phyloP scores from a whole-genome alignment of 305 asterid genomes.

The Fraxinus nigra region DNA sequence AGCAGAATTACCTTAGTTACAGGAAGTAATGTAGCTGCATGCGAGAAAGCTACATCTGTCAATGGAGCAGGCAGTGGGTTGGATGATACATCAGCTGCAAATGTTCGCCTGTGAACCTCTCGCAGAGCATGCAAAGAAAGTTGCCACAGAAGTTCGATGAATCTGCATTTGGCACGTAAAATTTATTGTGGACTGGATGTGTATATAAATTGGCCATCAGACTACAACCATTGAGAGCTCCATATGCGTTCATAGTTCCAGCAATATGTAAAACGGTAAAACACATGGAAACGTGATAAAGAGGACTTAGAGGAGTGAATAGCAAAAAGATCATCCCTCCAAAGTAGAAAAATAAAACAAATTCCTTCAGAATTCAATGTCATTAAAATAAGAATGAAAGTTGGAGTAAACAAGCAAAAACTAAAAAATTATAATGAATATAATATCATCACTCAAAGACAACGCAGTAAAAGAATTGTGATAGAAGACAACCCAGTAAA shows the following conservation, averaged over 20 bases:
- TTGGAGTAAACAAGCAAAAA: not conserved
- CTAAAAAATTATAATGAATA: not conserved
- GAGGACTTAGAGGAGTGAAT: slow-evolving; percentile 9
- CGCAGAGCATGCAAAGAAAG: slow-evolving; percentile 97
- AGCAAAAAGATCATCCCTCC: not conserved
- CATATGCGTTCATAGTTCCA: not conserved
- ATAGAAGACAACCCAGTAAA: not conserved
- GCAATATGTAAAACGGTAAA: not conserved
- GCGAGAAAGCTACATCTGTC: slow-evolving; percentile 98
- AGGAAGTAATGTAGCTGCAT: slow-evolving; percentile 95
- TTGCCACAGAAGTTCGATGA: slow-evolving; percentile 95
- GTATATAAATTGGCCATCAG: not conserved
- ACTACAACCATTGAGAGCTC: not conserved
- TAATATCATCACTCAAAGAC: not conserved
- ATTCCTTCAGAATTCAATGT: not conserved
- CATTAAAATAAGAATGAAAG: not conserved
- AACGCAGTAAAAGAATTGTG: not conserved
- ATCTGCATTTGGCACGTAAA: slow-evolving; percentile 50
- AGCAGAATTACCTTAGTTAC: slow-evolving; percentile 71
- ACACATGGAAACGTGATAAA: not conserved
- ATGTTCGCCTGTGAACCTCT: slow-evolving; percentile 93
- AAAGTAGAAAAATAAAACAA: not conserved
- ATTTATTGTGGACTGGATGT: slow-evolving; percentile 1
- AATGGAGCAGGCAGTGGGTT: slow-evolving; percentile 90
- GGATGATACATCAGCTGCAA: slow-evolving; percentile 84